Percentiles rank a stretch among this genome's conserved stretches.
Conservation (phyloP, 2,329 filamentous ascomycete genomes). For the Ceratocystis huliohia region DNA sequence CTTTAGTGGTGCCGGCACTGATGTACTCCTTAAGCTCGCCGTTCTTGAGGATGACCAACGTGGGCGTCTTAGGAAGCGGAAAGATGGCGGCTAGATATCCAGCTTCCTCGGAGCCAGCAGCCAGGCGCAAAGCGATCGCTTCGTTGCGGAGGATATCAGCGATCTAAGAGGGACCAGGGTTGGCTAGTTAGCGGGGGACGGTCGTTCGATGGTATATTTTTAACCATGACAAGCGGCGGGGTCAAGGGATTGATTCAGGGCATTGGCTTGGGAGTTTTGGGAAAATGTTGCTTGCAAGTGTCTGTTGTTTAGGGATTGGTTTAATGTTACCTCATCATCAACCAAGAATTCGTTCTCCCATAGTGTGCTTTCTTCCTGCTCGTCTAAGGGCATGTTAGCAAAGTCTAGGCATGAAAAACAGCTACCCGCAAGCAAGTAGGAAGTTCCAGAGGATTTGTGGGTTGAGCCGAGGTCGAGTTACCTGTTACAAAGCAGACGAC, state of each 20-base stretch:
- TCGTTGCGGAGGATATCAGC: slow-evolving; percentile 44
- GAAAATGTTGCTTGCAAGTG: slow-evolving; percentile 1
- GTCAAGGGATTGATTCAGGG: background rate
- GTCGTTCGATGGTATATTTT: too few relatives aligned
- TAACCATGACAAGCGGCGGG: background rate
- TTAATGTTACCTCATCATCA: slow-evolving; percentile 39
- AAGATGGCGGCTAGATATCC: slow-evolving; percentile 72
- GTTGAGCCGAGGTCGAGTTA: slow-evolving; percentile 29
- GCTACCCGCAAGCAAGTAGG: too few relatives aligned
- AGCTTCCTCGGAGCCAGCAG: slow-evolving; percentile 65
- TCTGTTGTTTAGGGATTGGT: background rate
- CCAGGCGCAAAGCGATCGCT: slow-evolving; percentile 57
- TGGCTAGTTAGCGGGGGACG: too few relatives aligned
- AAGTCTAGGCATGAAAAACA: background rate
- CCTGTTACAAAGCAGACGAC: slow-evolving; percentile 78
- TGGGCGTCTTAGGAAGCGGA: slow-evolving; percentile 64
- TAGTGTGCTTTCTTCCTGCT: slow-evolving; percentile 49
- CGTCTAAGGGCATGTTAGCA: slow-evolving; percentile 39
- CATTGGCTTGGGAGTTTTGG: background rate
- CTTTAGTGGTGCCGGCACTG: slow-evolving; percentile 47
- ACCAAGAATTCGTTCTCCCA: slow-evolving; percentile 62
- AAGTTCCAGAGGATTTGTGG: background rate
- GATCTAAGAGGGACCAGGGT: slow-evolving; percentile 32
- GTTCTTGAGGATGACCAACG: slow-evolving; percentile 66
- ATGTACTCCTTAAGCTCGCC: slow-evolving; percentile 69